Conservation (phyloP, 352 stramenopile genomes). For the Globisporangium paddicum region DNA sequence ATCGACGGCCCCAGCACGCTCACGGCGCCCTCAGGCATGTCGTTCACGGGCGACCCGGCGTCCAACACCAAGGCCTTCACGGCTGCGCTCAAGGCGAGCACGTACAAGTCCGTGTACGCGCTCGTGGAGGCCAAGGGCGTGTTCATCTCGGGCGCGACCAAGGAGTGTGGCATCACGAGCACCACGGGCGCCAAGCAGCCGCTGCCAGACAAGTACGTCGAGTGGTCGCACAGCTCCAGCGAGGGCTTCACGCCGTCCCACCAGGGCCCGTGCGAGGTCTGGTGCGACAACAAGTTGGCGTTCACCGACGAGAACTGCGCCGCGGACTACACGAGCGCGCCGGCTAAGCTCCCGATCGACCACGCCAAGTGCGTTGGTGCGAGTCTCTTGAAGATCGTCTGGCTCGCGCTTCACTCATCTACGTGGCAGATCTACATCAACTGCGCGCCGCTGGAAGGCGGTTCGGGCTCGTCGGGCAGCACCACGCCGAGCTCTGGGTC, state of each 20-base stretch:
- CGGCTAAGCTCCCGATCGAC: conserved; percentile 35
- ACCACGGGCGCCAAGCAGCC: conserved; percentile 3
- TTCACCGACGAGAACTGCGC: conserved; percentile 48
- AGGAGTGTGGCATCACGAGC: background rate
- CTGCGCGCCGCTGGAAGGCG: conserved; percentile 8
- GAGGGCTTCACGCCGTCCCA: conserved; percentile 1
- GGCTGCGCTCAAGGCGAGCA: background rate
- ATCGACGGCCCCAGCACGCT: background rate
- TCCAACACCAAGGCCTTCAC: background rate
- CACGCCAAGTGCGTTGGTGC: conserved; percentile 31
- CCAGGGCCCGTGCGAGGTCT: conserved; percentile 34
- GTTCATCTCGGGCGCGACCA: background rate
- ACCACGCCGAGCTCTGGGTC: too few relatives aligned
- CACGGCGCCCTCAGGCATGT: background rate
- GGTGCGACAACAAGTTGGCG: conserved; percentile 38
- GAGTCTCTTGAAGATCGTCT: conserved; percentile 29
- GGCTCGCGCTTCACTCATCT: conserved; percentile 29
- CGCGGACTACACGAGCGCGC: conserved; percentile 25
- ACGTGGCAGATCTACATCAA: conserved; percentile 29
- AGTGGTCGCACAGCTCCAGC: conserved; percentile 28
- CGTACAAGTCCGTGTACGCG: background rate
- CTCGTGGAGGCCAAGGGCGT: background rate
- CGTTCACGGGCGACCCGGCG: background rate
- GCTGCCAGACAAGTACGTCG: conserved; percentile 23
- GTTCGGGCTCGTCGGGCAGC: too few relatives aligned